phyloP scores from a whole-genome alignment of 441 rosid species.

The Cnidoscolus chayamansa region DNA sequence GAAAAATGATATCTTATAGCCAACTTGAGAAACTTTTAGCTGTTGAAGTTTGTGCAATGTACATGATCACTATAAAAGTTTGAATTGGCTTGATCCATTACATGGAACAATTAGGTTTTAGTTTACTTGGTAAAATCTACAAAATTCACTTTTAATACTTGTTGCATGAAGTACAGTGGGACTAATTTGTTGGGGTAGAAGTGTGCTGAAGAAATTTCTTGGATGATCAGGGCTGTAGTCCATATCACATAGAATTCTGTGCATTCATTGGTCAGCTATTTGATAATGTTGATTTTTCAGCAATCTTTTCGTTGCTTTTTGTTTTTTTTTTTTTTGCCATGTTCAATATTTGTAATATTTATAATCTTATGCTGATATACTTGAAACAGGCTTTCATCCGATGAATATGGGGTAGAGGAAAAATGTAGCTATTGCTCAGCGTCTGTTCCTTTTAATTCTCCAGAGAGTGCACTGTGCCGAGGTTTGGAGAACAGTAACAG shows the following conservation, averaged over 20 bases:
- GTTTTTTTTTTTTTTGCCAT: neutral
- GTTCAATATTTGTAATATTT: neutral
- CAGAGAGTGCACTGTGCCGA: conserved; percentile 64
- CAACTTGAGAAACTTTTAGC: neutral
- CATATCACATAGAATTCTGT: neutral
- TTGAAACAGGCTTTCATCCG: conserved; percentile 31
- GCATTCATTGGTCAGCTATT: neutral
- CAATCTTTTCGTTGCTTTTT: neutral
- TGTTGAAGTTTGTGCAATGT: neutral
- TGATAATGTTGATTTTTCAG: neutral
- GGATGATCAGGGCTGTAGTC: neutral
- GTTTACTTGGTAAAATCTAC: too few species aligned
- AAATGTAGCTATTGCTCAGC: conserved; percentile 61
- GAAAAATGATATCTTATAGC: neutral
- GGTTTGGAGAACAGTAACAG: conserved; percentile 30
- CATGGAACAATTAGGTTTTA: neutral
- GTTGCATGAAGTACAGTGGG: neutral
- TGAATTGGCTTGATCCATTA: neutral
- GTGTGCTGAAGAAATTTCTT: neutral
- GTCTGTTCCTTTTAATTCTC: conserved; percentile 57
- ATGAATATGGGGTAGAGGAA: conserved; percentile 47
- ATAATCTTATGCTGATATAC: neutral
- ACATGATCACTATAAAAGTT: too few species aligned
- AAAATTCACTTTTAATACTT: neutral
- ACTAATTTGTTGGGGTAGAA: neutral